phyloP scores from a whole-genome alignment of 768 basidiomycete genomes.

The Xerocomus potaroensis region DNA sequence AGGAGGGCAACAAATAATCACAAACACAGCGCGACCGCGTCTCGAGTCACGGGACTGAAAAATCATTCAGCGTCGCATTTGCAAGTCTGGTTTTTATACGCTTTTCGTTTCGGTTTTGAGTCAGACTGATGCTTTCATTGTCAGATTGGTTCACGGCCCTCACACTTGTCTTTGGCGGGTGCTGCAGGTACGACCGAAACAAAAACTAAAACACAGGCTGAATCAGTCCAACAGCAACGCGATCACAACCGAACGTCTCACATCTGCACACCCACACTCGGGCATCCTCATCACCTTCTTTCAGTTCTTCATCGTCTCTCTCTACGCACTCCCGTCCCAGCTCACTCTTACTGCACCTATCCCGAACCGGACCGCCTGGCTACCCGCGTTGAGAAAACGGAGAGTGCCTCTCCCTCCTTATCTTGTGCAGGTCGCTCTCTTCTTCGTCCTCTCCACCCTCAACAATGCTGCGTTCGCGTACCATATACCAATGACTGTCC shows the following conservation, averaged over 20 bases:
- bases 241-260: constrained; percentile 70
- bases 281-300: constrained; percentile 85
- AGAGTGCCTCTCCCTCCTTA: constrained; percentile 71
- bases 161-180: constrained; percentile 82
- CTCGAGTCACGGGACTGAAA: constrained; percentile 30
- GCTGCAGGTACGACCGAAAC: constrained; percentile 57
- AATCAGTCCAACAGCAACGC: constrained; percentile 55
- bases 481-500: constrained; percentile 83
- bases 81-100: no score
- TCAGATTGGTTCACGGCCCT: constrained; percentile 53
- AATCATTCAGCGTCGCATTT: no score
- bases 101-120: no score
- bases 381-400: constrained; percentile 55
- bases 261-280: constrained; percentile 58
- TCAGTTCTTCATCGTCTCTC: constrained; percentile 75
- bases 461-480: constrained; percentile 93
- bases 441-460: constrained; percentile 72
- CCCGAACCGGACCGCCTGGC: no score
- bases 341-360: constrained; percentile 33
- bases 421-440: constrained; percentile 75
- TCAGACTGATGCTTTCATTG: constrained; percentile 12
- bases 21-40: constrained; percentile 12
- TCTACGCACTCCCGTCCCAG: constrained; percentile 68
- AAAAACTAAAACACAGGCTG: not conserved
- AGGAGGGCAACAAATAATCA: not conserved